A percentile compares a stretch with the other conserved stretches of the same genome.
Evolutionary conservation across 2,329 filamentous ascomycete species (phyloP).

Genomic region (Colletotrichum neosansevieriae): DNA sequence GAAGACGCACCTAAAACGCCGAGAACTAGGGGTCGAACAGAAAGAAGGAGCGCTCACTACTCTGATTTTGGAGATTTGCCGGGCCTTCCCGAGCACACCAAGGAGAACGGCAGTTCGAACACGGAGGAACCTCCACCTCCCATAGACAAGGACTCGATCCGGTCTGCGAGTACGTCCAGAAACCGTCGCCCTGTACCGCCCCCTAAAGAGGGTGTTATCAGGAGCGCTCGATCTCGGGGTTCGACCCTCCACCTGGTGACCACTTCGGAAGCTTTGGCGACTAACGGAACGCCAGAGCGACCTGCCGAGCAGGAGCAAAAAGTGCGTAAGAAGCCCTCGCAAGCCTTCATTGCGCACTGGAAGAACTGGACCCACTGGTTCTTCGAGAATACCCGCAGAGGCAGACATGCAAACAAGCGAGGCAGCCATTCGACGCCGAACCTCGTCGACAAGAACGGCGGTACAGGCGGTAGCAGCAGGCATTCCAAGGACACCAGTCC

Average conservation of each 20-base stretch:
- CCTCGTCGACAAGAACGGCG: conserved; percentile 62
- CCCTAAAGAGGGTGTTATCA: conserved; percentile 81
- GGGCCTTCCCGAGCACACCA: conserved; percentile 74
- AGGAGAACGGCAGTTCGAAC: conserved; percentile 57
- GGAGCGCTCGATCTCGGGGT: conserved; percentile 78
- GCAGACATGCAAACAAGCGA: conserved; percentile 61
- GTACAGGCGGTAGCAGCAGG: conserved; percentile 52
- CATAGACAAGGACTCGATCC: conserved; percentile 81
- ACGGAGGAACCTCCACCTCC: conserved; percentile 73
- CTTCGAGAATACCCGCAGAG: conserved; percentile 67
- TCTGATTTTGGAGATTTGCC: conserved; percentile 80
- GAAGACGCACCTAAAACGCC: conserved; percentile 63
- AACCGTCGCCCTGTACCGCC: conserved; percentile 82
- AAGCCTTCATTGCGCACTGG: conserved; percentile 71
- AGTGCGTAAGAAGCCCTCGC: conserved; percentile 67
- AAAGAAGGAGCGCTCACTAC: conserved; percentile 78
- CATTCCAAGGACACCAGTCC: conserved; percentile 66
- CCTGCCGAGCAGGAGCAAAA: conserved; percentile 55
- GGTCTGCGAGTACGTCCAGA: conserved; percentile 81
- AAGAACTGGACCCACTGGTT: conserved; percentile 75
- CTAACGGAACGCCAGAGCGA: conserved; percentile 48
- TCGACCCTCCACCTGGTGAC: conserved; percentile 91
- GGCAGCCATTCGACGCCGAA: conserved; percentile 71
- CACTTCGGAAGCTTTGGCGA: conserved; percentile 63
- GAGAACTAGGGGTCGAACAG: conserved; percentile 79